Conservation (phyloP, 352 stramenopile species). For the Pythium rishiriense region DNA sequence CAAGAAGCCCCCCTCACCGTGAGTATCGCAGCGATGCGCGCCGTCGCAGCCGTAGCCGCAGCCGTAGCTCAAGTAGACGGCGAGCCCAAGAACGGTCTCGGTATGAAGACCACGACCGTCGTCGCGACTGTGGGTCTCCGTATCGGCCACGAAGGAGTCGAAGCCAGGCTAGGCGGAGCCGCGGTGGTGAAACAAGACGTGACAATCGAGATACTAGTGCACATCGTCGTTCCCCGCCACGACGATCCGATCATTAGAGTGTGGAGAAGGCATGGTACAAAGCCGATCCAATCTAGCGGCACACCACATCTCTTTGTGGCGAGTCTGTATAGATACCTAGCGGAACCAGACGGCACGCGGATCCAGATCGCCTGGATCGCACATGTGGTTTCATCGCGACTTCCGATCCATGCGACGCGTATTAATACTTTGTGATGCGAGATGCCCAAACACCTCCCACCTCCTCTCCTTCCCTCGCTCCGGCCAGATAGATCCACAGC, state of each 20-base stretch:
- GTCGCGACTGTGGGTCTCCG: neutral
- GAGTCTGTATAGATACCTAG: too few relatives aligned
- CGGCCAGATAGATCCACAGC: neutral
- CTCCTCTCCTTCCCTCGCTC: too few relatives aligned
- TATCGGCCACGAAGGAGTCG: neutral
- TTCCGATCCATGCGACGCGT: neutral
- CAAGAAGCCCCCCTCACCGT: neutral
- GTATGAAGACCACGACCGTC: neutral
- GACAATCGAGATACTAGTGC: too few relatives aligned
- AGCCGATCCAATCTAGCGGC: too few relatives aligned
- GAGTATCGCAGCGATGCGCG: neutral
- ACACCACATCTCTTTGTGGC: too few relatives aligned
- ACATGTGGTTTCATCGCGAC: slow-evolving; percentile 1
- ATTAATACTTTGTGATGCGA: slow-evolving; percentile 3
- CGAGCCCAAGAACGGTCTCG: slow-evolving; percentile 14
- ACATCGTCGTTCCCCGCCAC: too few relatives aligned
- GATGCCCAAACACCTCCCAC: too few relatives aligned
- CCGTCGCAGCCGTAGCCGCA: slow-evolving; percentile 15
- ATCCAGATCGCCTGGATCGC: neutral
- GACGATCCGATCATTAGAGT: too few relatives aligned
- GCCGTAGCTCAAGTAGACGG: slow-evolving; percentile 9
- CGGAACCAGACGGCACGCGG: neutral
- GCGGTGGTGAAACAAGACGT: too few relatives aligned
- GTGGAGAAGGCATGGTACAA: too few relatives aligned
- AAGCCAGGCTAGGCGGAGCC: neutral